Percentiles rank a stretch among this genome's conserved stretches.
These are phyloP conservation scores for Chaetomium tenue DNA, from an alignment of 495 filamentous ascomycete species.

Conservation along the genomic window DNA sequence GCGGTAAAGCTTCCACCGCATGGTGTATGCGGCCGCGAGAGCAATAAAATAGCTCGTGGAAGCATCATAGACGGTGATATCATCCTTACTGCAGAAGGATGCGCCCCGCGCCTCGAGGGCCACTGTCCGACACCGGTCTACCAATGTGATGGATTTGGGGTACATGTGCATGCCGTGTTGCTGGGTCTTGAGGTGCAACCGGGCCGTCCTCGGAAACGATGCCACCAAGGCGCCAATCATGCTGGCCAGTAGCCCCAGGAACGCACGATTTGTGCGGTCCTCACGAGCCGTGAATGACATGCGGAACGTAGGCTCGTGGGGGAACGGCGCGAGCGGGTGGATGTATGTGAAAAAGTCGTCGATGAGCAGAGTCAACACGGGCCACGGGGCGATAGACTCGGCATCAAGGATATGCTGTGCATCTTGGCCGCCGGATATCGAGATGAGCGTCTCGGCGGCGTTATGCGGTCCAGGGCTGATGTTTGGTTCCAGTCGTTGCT, in stretches of 20 bases:
- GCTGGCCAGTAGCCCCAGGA: constrained; percentile 73
- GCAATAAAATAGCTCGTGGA: constrained; percentile 82
- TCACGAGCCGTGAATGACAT: constrained; percentile 66
- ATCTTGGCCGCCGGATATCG: constrained; percentile 36
- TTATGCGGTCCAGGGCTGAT: constrained; percentile 42
- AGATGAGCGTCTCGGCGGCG: constrained; percentile 49
- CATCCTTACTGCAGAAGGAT: constrained; percentile 62
- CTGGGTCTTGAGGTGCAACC: constrained; percentile 65
- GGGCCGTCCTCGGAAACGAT: constrained; percentile 77
- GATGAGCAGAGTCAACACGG: constrained; percentile 64
- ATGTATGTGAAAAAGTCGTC: constrained; percentile 92
- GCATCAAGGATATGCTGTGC: constrained; percentile 47
- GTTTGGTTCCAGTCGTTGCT: constrained; percentile 53
- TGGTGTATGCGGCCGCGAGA: constrained; percentile 66
- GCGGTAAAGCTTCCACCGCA: constrained; percentile 63
- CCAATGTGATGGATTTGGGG: constrained; percentile 67
- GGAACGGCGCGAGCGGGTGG: constrained; percentile 80
- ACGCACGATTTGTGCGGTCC: constrained; percentile 64
- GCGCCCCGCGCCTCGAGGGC: constrained; percentile 68
- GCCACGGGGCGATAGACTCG: constrained; percentile 71
- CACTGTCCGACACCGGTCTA: constrained; percentile 70
- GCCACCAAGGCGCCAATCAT: constrained; percentile 77
- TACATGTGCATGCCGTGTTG: constrained; percentile 53
- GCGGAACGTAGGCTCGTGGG: constrained; percentile 83
- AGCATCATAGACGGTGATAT: constrained; percentile 73